These are phyloP conservation scores for Heliocybe sulcata DNA, from an alignment of 1,284 basidiomycete genomes.

Conservation along the genomic window DNA sequence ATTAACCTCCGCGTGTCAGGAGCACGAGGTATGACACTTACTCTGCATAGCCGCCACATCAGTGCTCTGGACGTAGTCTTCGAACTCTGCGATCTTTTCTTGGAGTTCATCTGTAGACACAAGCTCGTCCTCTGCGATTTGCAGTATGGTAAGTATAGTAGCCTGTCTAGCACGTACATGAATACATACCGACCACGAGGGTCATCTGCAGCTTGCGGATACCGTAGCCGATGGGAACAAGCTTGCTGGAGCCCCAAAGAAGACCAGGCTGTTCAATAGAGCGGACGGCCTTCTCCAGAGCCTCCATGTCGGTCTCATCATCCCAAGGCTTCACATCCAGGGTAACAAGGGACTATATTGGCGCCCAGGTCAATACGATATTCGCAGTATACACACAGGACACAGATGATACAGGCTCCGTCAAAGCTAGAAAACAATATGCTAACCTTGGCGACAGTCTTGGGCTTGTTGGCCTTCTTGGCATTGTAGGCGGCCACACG, in stretches of 20 bases:
- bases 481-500: slow-evolving; percentile 92
- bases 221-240: slow-evolving; percentile 93
- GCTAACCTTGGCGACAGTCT: slow-evolving; percentile 82
- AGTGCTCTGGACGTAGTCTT: slow-evolving; percentile 94
- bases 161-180: slow-evolving; percentile 2
- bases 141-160: slow-evolving; percentile 6
- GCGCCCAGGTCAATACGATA: slow-evolving; percentile 13
- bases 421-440: slow-evolving; percentile 6
- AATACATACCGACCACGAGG: slow-evolving; percentile 81
- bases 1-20: neutral
- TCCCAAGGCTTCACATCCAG: slow-evolving; percentile 99
- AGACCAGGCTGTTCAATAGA: slow-evolving; percentile 89
- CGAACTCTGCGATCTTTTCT: slow-evolving; percentile 82
- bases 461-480: slow-evolving; percentile 92
- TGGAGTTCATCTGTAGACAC: slow-evolving; percentile 94
- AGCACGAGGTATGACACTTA: slow-evolving; percentile 28
- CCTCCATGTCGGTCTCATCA: slow-evolving; percentile 96
- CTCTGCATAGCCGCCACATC: slow-evolving; percentile 91
- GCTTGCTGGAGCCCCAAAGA: slow-evolving; percentile 89
- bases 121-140: slow-evolving; percentile 78
- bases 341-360: slow-evolving; percentile 81
- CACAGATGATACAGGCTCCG: neutral
- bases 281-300: slow-evolving; percentile 79
- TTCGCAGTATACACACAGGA: slow-evolving; percentile 12
- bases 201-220: slow-evolving; percentile 92